Evolutionary conservation across 148 eudicot species (phyloP).

Genomic region (Cornus florida): DNA sequence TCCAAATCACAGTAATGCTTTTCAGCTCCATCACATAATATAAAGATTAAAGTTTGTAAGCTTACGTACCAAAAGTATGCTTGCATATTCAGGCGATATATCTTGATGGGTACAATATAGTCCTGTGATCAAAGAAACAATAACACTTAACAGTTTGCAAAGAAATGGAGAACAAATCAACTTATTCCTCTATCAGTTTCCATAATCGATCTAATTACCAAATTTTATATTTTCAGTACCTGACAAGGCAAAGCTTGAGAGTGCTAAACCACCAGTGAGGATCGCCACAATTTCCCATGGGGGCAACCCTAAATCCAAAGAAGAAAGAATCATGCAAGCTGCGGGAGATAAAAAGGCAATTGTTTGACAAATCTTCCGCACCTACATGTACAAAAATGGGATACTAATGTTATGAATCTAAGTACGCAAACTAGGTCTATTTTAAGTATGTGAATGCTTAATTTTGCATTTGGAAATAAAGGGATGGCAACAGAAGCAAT

Average conservation of each 20-base stretch:
- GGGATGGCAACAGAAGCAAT: neutral
- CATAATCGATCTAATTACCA: neutral
- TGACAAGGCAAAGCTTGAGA: slow-evolving; percentile 97
- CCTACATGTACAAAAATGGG: slow-evolving; percentile 44
- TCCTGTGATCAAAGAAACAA: slow-evolving; percentile 45
- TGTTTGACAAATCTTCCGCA: slow-evolving; percentile 91
- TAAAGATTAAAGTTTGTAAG: neutral
- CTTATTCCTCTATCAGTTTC: neutral
- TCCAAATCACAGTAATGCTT: neutral
- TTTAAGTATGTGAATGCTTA: neutral
- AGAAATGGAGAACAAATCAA: neutral
- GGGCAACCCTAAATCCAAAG: slow-evolving; percentile 78
- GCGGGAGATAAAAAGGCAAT: slow-evolving; percentile 93
- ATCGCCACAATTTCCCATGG: slow-evolving; percentile 85
- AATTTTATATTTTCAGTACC: slow-evolving; percentile 36
- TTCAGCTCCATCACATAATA: slow-evolving; percentile 1
- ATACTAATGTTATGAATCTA: neutral
- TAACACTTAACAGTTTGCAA: neutral
- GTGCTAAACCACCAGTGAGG: slow-evolving; percentile 86
- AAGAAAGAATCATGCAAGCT: slow-evolving; percentile 85
- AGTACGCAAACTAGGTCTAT: neutral
- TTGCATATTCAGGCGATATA: slow-evolving; percentile 96
- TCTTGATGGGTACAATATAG: slow-evolving; percentile 99
- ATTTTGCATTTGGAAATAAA: neutral
- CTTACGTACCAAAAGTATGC: slow-evolving; percentile 83